A percentile compares a stretch with the other conserved stretches of the same genome.
Evolutionary conservation across 169 alveolate species (phyloP).

Genomic region (Haemoproteus tartakovskyi): DNA sequence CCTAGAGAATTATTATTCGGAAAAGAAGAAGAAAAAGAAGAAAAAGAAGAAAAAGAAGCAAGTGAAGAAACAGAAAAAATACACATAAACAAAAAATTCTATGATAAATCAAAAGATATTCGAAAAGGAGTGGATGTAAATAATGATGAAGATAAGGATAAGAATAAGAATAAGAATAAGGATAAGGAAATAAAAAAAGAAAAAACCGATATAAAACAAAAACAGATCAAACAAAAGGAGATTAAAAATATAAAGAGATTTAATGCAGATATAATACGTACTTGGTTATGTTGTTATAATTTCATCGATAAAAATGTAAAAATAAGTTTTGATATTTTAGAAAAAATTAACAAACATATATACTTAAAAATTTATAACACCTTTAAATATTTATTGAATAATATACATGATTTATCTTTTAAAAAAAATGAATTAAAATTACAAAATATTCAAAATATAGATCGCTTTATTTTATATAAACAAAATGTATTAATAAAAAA

Average conservation of each 20-base stretch:
- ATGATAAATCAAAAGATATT: background rate
- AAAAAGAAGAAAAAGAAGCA: background rate
- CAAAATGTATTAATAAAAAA: constrained; percentile 14
- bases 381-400: constrained; percentile 32
- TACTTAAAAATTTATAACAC: constrained; percentile 51
- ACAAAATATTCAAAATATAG: constrained; percentile 37
- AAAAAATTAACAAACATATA: constrained; percentile 29
- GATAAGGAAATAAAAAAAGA: background rate
- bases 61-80: background rate
- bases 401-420: constrained; percentile 28
- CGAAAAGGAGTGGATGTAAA: background rate
- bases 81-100: background rate
- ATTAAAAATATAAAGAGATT: background rate
- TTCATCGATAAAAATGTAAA: constrained; percentile 22
- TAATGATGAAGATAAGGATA: background rate
- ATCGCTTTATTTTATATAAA: constrained; percentile 21
- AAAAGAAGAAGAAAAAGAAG: constrained; percentile 73
- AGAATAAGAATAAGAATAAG: background rate
- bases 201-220: background rate
- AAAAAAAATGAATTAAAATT: background rate
- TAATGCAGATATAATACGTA: constrained; percentile 55
- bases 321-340: constrained; percentile 31
- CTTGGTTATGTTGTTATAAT: constrained; percentile 55
- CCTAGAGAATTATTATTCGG: constrained; percentile 86
- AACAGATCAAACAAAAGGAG: background rate